phyloP scores from a whole-genome alignment of 345 rosid genomes.

The Conringia planisiliqua region DNA sequence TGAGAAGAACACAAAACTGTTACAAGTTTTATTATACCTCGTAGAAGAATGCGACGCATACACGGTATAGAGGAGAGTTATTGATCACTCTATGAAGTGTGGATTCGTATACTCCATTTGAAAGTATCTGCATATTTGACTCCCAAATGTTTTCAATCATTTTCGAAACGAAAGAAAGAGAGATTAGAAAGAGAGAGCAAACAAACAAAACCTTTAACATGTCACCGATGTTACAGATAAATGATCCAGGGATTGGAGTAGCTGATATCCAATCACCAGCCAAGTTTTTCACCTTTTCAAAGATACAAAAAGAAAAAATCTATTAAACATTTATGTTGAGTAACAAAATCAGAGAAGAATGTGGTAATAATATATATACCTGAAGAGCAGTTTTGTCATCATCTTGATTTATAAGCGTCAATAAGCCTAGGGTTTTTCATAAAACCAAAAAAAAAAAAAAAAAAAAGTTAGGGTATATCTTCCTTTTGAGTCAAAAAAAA shows the following conservation, averaged over 20 bases:
- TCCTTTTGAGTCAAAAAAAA: not conserved
- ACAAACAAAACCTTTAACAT: conserved; percentile 60
- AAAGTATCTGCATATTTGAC: conserved; percentile 50
- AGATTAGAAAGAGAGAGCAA: not conserved
- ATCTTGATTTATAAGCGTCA: conserved; percentile 79
- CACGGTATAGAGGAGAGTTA: conserved; percentile 50
- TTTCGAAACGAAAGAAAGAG: not conserved
- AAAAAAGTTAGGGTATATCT: not conserved
- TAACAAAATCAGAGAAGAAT: not conserved
- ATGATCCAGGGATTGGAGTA: conserved; percentile 70
- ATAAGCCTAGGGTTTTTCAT: conserved; percentile 37
- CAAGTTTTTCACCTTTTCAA: conserved; percentile 65
- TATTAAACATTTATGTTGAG: not conserved
- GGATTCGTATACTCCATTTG: conserved; percentile 76
- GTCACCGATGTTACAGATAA: conserved; percentile 90
- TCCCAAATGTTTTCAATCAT: conserved; percentile 8
- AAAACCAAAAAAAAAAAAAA: not conserved
- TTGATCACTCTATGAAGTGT: conserved; percentile 75
- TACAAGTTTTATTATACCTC: conserved; percentile 48
- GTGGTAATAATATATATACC: conserved; percentile 27
- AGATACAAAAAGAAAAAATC: not conserved
- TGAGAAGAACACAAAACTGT: not conserved
- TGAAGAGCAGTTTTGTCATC: conserved; percentile 73
- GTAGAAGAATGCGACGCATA: conserved; percentile 64
- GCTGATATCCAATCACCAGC: conserved; percentile 85